Conservation (phyloP, 2,329 filamentous ascomycete species). For the Microsporum ferrugineum region DNA sequence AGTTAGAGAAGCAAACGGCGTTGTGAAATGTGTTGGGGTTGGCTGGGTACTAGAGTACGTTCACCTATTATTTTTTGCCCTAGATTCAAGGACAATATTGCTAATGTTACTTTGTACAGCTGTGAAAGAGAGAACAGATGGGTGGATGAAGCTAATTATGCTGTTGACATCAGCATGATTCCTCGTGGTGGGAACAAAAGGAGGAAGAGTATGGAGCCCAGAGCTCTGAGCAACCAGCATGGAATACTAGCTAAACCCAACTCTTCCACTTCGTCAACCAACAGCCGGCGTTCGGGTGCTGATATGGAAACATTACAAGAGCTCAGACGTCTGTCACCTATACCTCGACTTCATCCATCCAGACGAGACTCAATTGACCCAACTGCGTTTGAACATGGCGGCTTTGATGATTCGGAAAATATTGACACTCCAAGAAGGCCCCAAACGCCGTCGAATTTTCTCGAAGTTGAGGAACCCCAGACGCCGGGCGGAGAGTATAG, state of each 20-base stretch:
- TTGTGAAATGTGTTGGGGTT: conserved; percentile 76
- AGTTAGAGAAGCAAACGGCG: conserved; percentile 57
- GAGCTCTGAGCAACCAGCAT: conserved; percentile 56
- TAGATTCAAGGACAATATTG: not conserved
- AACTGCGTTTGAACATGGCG: not conserved
- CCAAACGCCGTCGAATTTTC: not conserved
- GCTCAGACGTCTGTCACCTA: conserved; percentile 27
- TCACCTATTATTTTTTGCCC: not conserved
- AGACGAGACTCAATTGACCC: not conserved
- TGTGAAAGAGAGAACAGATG: conserved; percentile 66
- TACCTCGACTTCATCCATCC: conserved; percentile 14
- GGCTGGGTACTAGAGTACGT: conserved; percentile 81
- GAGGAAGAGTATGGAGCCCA: conserved; percentile 72
- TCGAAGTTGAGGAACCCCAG: not conserved
- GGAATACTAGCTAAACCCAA: conserved; percentile 44
- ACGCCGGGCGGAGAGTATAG: conserved; percentile 17
- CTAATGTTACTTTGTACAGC: conserved; percentile 31
- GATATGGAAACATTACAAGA: conserved; percentile 23
- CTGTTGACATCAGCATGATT: conserved; percentile 54
- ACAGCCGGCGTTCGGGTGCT: conserved; percentile 22
- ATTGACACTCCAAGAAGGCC: not conserved
- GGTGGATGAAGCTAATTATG: conserved; percentile 61
- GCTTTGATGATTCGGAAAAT: not conserved
- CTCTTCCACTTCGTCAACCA: conserved; percentile 19
- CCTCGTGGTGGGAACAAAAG: conserved; percentile 61